phyloP scores from a whole-genome alignment of 805 yeast genomes.

The Pichia eremophila region DNA sequence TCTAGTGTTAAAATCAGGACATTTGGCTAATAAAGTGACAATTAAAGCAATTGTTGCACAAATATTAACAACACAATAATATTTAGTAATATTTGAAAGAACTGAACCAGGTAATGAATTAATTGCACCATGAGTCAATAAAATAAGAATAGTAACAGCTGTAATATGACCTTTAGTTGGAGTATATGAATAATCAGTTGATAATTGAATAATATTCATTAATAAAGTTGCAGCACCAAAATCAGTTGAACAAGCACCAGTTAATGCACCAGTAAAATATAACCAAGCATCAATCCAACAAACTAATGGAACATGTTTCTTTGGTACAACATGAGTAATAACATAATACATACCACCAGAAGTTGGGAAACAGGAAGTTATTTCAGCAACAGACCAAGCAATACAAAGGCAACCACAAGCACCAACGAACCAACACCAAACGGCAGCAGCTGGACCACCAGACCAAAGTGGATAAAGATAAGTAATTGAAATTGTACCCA shows the following conservation, averaged over 20 bases:
- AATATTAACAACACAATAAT: conserved; percentile 41
- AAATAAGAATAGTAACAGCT: conserved; percentile 42
- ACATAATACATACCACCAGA: conserved; percentile 44
- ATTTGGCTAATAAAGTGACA: conserved; percentile 44
- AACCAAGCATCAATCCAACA: conserved; percentile 50
- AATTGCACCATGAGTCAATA: conserved; percentile 38
- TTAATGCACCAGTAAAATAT: conserved; percentile 38
- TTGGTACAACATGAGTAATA: conserved; percentile 40
- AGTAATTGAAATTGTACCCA: conserved; percentile 54
- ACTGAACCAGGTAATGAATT: conserved; percentile 45
- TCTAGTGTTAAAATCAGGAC: conserved; percentile 38
- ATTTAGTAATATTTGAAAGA: conserved; percentile 41
- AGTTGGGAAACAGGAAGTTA: conserved; percentile 44
- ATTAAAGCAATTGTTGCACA: conserved; percentile 41
- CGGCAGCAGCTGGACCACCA: conserved; percentile 55
- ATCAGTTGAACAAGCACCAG: conserved; percentile 44
- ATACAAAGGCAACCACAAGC: conserved; percentile 44
- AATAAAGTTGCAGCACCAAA: conserved; percentile 43
- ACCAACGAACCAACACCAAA: conserved; percentile 56
- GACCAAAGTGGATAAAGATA: conserved; percentile 36
- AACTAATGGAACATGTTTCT: conserved; percentile 38
- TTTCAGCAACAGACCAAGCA: conserved; percentile 43
- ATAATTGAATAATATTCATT: conserved; percentile 37
- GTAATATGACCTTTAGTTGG: conserved; percentile 37
- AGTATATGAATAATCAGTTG: conserved; percentile 27